Evolutionary conservation across 805 yeast species (phyloP).

Genomic region (Hanseniaspora osmophila): DNA sequence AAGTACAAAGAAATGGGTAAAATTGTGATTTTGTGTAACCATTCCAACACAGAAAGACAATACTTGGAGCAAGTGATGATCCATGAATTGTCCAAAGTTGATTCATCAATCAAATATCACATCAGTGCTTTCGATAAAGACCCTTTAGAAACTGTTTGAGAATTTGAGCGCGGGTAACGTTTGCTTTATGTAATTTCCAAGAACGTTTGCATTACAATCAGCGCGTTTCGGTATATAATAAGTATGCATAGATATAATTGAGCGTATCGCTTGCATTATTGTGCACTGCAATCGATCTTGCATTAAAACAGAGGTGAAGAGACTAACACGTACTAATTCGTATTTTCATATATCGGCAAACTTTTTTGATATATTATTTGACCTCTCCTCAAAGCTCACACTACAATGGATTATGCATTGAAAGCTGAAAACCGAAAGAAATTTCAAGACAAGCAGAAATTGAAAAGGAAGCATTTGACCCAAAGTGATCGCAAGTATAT

Average conservation of each 20-base stretch:
- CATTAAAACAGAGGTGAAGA: too few relatives aligned
- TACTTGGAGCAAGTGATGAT: conserved; percentile 41
- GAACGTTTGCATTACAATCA: neutral
- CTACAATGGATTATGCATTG: conserved; percentile 15
- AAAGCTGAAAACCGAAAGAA: conserved; percentile 29
- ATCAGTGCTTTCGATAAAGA: conserved; percentile 14
- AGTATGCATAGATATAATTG: too few relatives aligned
- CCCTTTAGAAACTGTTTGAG: conserved; percentile 7
- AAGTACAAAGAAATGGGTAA: conserved; percentile 56
- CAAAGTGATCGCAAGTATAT: conserved; percentile 25
- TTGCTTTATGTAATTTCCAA: neutral
- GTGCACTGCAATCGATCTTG: too few relatives aligned
- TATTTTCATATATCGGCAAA: too few relatives aligned
- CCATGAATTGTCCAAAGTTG: conserved; percentile 18
- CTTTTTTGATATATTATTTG: too few relatives aligned
- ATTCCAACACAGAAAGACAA: conserved; percentile 86
- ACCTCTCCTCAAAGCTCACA: neutral
- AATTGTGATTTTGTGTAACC: conserved; percentile 68
- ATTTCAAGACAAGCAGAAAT: conserved; percentile 27
- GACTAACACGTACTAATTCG: too few relatives aligned
- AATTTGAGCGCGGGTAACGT: neutral
- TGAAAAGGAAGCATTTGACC: conserved; percentile 26
- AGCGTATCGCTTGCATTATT: too few relatives aligned
- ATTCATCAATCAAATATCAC: neutral
- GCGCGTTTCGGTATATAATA: too few relatives aligned